Evolutionary conservation across 306 rosid species (phyloP).

Genomic region (Trichosanthes truncata): DNA sequence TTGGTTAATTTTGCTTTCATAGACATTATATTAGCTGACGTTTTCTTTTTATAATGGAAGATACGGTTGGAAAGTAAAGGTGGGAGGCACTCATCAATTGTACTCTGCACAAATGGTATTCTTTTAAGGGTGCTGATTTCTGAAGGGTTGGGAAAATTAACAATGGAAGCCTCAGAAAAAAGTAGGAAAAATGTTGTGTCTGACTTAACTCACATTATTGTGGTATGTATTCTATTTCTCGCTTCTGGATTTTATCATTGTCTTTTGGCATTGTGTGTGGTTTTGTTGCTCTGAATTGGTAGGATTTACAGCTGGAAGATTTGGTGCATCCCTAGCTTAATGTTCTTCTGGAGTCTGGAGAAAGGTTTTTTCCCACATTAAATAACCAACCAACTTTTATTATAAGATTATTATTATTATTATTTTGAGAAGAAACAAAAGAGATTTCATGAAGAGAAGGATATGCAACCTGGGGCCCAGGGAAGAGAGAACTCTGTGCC

Average conservation of each 20-base stretch:
- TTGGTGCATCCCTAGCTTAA: neutral
- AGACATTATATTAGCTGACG: neutral
- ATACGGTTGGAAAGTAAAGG: constrained; percentile 85
- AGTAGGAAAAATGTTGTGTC: constrained; percentile 25
- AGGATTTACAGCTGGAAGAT: neutral
- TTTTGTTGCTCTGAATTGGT: neutral
- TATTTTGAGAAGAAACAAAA: neutral
- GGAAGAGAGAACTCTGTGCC: neutral
- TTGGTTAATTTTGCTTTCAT: neutral
- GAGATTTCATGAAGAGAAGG: neutral
- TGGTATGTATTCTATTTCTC: constrained; percentile 43
- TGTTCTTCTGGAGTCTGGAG: neutral
- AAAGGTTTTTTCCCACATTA: neutral
- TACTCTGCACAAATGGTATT: constrained; percentile 89
- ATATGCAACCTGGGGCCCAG: neutral
- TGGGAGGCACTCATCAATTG: constrained; percentile 69
- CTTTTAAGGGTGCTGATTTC: constrained; percentile 69
- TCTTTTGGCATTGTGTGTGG: neutral
- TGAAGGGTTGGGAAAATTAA: constrained; percentile 26
- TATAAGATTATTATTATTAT: neutral
- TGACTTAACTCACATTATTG: constrained; percentile 75
- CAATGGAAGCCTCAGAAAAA: constrained; percentile 12
- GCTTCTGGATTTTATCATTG: constrained; percentile 7
- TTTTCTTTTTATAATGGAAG: constrained; percentile 34
- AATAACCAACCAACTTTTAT: neutral